phyloP scores from a whole-genome alignment of 139 green algal genomes.

The Asterochloris sp. region DNA sequence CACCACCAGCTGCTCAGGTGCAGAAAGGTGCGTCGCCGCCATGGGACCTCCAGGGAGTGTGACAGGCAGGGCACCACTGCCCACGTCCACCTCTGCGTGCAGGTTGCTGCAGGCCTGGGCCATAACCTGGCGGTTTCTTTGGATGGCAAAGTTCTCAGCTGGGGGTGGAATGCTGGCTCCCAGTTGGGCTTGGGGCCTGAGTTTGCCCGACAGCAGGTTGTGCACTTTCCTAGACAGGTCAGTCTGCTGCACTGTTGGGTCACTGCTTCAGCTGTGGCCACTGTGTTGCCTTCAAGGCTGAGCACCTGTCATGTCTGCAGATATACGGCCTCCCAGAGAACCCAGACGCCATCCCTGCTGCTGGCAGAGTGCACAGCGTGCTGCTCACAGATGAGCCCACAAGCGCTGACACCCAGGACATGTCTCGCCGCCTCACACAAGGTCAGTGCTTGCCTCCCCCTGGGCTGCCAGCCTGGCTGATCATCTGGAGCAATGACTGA shows the following conservation, averaged over 20 bases:
- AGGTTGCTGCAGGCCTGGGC: slow-evolving; percentile 21
- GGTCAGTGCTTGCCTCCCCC: too few species aligned
- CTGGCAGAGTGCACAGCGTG: slow-evolving; percentile 32
- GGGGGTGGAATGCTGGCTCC: slow-evolving; percentile 35
- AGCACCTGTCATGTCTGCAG: neutral
- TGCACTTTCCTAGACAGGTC: slow-evolving; percentile 2
- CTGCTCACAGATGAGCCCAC: slow-evolving; percentile 28
- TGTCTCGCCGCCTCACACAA: too few species aligned
- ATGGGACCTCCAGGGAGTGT: neutral
- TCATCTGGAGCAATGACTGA: neutral
- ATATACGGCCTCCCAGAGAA: slow-evolving; percentile 37
- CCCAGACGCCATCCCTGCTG: slow-evolving; percentile 21
- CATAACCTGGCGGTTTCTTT: slow-evolving; percentile 34
- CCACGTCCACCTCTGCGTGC: neutral
- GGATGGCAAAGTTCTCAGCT: slow-evolving; percentile 30
- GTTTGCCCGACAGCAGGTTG: neutral
- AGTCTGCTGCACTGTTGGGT: neutral
- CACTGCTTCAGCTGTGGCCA: neutral
- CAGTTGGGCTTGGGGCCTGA: slow-evolving; percentile 3
- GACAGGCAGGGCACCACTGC: neutral
- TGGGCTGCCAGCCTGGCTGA: neutral
- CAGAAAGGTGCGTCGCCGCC: neutral
- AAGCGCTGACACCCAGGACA: too few species aligned
- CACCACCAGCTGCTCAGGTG: neutral
- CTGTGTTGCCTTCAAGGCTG: neutral